phyloP scores from a whole-genome alignment of 192 early-diverging fungal species.

The Mortierella alpina region DNA sequence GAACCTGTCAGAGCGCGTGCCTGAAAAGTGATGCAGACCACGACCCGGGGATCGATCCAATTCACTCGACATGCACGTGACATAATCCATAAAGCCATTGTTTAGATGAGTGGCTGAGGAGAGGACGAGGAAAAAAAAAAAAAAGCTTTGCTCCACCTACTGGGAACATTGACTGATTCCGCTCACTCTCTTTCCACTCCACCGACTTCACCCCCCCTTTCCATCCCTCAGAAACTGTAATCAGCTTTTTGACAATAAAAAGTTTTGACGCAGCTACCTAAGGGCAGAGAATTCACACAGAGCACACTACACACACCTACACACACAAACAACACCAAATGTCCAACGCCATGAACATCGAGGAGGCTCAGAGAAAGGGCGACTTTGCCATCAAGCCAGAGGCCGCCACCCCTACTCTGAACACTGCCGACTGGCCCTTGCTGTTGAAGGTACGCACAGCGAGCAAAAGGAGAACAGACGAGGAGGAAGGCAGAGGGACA shows the following conservation, averaged over 20 bases:
- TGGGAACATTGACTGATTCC: not conserved
- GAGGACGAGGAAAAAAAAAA: not conserved
- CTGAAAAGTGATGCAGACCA: too few species aligned
- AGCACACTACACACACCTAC: conserved; percentile 1
- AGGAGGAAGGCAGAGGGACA: not conserved
- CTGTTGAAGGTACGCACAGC: conserved; percentile 77
- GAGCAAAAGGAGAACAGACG: not conserved
- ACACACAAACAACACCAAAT: not conserved
- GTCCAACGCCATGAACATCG: conserved; percentile 19
- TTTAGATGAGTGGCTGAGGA: not conserved
- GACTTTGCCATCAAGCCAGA: conserved; percentile 85
- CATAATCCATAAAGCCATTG: not conserved
- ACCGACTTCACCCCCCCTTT: conserved; percentile 2
- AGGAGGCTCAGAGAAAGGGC: conserved; percentile 32
- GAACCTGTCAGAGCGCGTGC: too few species aligned
- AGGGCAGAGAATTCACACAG: conserved; percentile 45
- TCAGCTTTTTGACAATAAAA: conserved; percentile 49
- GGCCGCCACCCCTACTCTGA: conserved; percentile 76
- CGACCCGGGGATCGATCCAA: too few species aligned
- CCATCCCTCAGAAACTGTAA: conserved; percentile 52
- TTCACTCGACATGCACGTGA: too few species aligned
- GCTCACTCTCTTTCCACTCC: not conserved
- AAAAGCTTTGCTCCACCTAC: not conserved
- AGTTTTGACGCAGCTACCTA: conserved; percentile 51
- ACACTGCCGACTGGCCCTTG: conserved; percentile 95